These are phyloP conservation scores for Spatholobus suberectus DNA, from an alignment of 306 rosid species.

Conservation along the genomic window DNA sequence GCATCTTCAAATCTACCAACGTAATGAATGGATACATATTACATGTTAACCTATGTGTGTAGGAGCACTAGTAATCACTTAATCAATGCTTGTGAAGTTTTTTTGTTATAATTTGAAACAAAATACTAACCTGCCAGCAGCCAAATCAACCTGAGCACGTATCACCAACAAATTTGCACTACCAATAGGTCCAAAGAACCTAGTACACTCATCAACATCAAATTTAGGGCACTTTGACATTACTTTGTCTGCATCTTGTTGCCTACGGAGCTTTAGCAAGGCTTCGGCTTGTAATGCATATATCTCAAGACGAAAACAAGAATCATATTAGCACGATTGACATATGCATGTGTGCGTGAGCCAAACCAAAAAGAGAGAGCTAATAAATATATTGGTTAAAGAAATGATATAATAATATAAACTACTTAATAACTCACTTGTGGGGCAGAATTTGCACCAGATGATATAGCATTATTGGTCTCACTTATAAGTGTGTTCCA, in stretches of 20 bases:
- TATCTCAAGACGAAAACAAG: constrained; percentile 54
- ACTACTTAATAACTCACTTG: constrained; percentile 52
- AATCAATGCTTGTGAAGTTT: not conserved
- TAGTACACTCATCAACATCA: constrained; percentile 67
- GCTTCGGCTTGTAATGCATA: constrained; percentile 87
- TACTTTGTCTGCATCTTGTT: constrained; percentile 79
- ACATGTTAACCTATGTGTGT: not conserved
- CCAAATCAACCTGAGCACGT: constrained; percentile 73
- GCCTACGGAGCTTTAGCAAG: constrained; percentile 70
- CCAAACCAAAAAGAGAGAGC: not conserved
- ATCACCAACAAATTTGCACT: constrained; percentile 66
- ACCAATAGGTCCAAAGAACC: constrained; percentile 79
- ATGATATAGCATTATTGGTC: constrained; percentile 49
- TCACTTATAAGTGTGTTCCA: constrained; percentile 78
- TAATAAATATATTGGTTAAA: not conserved
- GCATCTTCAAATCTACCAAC: constrained; percentile 77
- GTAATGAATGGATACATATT: not conserved
- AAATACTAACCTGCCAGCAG: constrained; percentile 70
- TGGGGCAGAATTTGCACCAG: constrained; percentile 87
- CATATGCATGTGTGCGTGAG: not conserved
- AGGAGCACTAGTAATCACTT: not conserved
- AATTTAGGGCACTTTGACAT: constrained; percentile 69
- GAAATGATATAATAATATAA: not conserved
- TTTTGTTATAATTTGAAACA: not conserved
- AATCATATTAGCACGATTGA: not conserved